Base-by-base conservation (phyloP, 2,329 filamentous ascomycete species). In the Lachnellula occidentalis region DNA sequence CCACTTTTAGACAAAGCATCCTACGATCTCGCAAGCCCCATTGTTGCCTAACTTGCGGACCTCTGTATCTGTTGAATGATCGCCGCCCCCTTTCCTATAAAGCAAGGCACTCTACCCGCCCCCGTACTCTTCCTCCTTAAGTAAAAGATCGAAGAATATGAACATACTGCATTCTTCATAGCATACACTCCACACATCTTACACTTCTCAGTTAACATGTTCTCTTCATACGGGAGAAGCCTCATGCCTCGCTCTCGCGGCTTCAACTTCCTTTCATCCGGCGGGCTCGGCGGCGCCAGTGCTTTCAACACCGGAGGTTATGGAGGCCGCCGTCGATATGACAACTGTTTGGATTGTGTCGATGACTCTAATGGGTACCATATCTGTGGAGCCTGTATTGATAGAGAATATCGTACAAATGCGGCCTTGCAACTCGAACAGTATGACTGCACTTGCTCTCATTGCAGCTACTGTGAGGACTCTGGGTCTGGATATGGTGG, bases 331-430 rank as follows among this genome's bases (percentile, higher is more conserved):
- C 41, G 34, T 21, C 31, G 42, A 27, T 53, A 49, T 34, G 54
- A 56, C 5, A 27, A 24, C 17, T 56, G 48, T 34, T 52, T 34
- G n/a, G 54, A 52, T 34, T 56, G 54, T 17, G 49, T 39, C n/a
- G 45, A 45, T 9, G 12, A 21, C 12, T 39, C n/a, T 12, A 22
- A 36, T 14, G 54, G 54, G 5, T 21, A 34, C 14, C 49, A 52
- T 27, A 19, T 50, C 9, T 56, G 54, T 34, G 31, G 14, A 15
- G 34, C 45, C 17, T 56, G 54, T 24, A n/a, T 42, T 24, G 39
- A 17, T 2, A 46, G 41, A 27, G 24, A 43, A 7, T 48, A 55
- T 24, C 45, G 17, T 7, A 11, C 45, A 15, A 36, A 41, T 11
- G 22, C 48, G 3, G 49, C 48, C 5, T n/a, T 41, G 19, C 48